phyloP scores from a whole-genome alignment of 257 asterid genomes.

The Scutellaria galericulata region DNA sequence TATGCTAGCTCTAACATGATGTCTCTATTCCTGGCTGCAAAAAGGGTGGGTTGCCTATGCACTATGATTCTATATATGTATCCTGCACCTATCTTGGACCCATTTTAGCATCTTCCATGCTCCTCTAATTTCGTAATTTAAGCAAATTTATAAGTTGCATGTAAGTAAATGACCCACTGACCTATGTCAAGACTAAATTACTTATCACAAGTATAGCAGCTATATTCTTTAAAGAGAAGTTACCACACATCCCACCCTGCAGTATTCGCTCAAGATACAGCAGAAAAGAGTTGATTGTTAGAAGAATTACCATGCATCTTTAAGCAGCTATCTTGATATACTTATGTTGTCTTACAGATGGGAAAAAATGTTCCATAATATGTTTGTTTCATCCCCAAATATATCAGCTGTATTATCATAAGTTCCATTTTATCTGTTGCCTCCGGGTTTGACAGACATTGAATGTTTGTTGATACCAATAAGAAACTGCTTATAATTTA shows the following conservation, averaged over 20 bases:
- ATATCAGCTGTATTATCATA: not conserved
- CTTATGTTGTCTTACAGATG: not conserved
- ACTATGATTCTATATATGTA: not conserved
- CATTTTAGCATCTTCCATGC: slow-evolving; percentile 1
- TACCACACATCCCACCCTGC: not conserved
- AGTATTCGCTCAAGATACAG: not conserved
- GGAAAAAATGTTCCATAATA: slow-evolving; percentile 2
- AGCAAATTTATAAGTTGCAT: not conserved
- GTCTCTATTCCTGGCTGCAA: not conserved
- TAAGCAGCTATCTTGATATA: not conserved
- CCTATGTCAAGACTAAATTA: slow-evolving; percentile 5
- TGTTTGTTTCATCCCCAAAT: not conserved
- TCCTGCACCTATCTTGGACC: slow-evolving; percentile 9
- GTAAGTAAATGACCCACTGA: not conserved
- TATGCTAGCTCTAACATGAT: slow-evolving; percentile 6
- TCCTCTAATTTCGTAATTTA: not conserved
- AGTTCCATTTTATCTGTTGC: slow-evolving; percentile 7
- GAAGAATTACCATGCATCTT: slow-evolving; percentile 18
- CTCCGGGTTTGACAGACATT: not conserved
- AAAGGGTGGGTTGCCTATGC: not conserved
- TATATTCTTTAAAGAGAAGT: not conserved
- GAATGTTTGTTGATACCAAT: not conserved
- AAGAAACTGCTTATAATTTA: slow-evolving; percentile 27
- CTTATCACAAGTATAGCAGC: slow-evolving; percentile 1
- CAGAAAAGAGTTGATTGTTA: not conserved